Evolutionary conservation across 768 basidiomycete genomes (phyloP).

Genomic region (Kwoniella sp.): DNA sequence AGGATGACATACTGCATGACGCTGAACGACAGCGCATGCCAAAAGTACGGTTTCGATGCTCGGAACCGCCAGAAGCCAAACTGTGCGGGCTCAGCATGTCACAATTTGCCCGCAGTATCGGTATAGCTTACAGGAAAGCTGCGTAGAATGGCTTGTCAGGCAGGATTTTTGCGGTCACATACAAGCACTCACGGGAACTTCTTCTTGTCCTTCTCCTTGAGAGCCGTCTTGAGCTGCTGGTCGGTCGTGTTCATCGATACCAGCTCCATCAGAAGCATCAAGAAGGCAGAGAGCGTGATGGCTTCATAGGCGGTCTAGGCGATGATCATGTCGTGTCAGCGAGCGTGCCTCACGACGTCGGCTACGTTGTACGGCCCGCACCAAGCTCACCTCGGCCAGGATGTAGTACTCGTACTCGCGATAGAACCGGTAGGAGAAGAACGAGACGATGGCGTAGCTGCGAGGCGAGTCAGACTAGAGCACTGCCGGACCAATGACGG

Average conservation of each 20-base stretch:
- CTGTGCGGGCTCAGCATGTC: constrained; percentile 48
- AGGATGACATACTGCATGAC: constrained; percentile 85
- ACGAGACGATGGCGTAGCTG: constrained; percentile 31
- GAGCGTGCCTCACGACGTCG: too few relatives aligned
- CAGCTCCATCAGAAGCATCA: constrained; percentile 77
- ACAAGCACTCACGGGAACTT: constrained; percentile 55
- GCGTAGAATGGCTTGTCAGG: too few relatives aligned
- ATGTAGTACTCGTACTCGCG: constrained; percentile 38
- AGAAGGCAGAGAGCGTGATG: constrained; percentile 76
- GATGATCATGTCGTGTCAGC: too few relatives aligned
- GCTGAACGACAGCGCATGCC: constrained; percentile 62
- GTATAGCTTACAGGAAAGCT: neutral
- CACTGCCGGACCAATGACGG: neutral
- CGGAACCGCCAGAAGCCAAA: constrained; percentile 66
- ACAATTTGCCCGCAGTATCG: neutral
- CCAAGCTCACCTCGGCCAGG: constrained; percentile 30
- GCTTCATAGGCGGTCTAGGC: constrained; percentile 55
- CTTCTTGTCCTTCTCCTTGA: constrained; percentile 73
- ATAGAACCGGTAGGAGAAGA: constrained; percentile 39
- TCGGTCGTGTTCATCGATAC: constrained; percentile 67
- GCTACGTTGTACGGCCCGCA: too few relatives aligned
- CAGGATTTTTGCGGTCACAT: neutral
- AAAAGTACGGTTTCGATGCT: constrained; percentile 66
- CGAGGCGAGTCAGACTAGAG: neutral
- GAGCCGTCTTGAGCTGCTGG: constrained; percentile 63